Evolutionary conservation across 352 stramenopile genomes (phyloP), one percentile per base, ranked within the genome.

Genomic region (Pythium chondricola): DNA sequence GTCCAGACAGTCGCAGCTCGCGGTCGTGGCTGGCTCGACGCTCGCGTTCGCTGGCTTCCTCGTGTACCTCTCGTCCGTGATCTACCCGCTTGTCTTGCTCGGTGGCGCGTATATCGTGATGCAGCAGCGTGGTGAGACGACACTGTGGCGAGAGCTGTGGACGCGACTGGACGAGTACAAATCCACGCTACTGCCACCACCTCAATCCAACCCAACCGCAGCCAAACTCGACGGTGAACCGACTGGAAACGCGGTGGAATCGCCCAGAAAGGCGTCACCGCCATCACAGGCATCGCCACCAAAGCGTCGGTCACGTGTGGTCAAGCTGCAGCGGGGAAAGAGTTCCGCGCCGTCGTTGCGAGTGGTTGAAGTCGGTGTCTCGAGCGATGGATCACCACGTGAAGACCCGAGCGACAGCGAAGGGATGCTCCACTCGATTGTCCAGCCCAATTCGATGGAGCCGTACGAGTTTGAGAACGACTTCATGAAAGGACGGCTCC

Each of bases 401-500:
- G 25, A 48, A 24, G 25, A 54, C 25, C 47, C 42, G 6, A 42
- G 48, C n/a, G 17, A 52, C 44, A 61, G 52, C 26, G 44, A 50
- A 10, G 22, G 51, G 14, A 32, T 53, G 4, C 32, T 55, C 14
- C 31, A 61, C 27, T 54, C 49, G 44, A 61, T 68, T 33, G 56
- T 74, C 10, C 29, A 60, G 33, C 56, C 68, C 13, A 74, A 75
- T 36, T 53, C 50, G 2, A 35, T 53, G 1, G 60, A 61, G 38
- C 74, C 75, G 10, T 65, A 83, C 44, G 57, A 51, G n/a, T 89
- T 93, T 26, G 74, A 89, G 57, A 93, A 93, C 58, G 80, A 85
- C 8, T 85, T 84, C 44, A 77, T 88, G 36, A 73, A 67, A 8
- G 83, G 83, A 2, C 67, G 72, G 25, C 48, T 93, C 33, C 49